Conservation (phyloP, 805 yeast species). For the Wickerhamomyces hampshirensis region DNA sequence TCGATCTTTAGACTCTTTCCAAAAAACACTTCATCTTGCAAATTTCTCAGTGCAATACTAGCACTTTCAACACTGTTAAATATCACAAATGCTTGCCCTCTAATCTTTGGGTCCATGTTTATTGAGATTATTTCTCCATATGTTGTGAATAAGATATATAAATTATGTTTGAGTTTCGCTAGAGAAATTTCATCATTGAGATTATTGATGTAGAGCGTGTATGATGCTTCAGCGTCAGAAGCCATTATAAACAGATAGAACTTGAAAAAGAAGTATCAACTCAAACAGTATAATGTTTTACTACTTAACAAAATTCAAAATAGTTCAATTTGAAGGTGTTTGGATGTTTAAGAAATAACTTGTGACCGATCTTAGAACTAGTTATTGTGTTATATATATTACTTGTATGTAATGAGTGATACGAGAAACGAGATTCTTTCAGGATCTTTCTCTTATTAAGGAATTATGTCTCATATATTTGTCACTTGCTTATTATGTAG, state of each 20-base stretch:
- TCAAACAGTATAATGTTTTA: too few relatives aligned
- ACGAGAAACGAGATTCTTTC: too few relatives aligned
- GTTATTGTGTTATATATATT: too few relatives aligned
- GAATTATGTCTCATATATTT: too few relatives aligned
- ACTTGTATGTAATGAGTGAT: too few relatives aligned
- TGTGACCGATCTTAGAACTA: too few relatives aligned
- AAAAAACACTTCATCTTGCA: conserved; percentile 46
- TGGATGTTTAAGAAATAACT: too few relatives aligned
- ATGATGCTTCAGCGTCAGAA: not conserved
- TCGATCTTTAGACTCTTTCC: conserved; percentile 45
- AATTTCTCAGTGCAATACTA: conserved; percentile 40
- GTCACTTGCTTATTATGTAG: too few relatives aligned
- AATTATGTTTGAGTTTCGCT: conserved; percentile 41
- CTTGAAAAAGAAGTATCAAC: too few relatives aligned
- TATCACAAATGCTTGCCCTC: conserved; percentile 68
- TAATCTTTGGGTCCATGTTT: conserved; percentile 36
- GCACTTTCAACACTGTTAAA: conserved; percentile 48
- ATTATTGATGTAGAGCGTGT: conserved; percentile 55
- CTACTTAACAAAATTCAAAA: too few relatives aligned
- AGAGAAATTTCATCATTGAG: conserved; percentile 51
- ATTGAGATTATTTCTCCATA: conserved; percentile 63
- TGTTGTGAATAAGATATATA: conserved; percentile 54
- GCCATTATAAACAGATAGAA: too few relatives aligned
- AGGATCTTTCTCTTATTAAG: too few relatives aligned
- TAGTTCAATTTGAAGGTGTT: not conserved